A percentile compares a stretch with the other conserved stretches of the same genome.
Conservation (phyloP, 495 filamentous ascomycete species). For the Hypoxylon perforatum region DNA sequence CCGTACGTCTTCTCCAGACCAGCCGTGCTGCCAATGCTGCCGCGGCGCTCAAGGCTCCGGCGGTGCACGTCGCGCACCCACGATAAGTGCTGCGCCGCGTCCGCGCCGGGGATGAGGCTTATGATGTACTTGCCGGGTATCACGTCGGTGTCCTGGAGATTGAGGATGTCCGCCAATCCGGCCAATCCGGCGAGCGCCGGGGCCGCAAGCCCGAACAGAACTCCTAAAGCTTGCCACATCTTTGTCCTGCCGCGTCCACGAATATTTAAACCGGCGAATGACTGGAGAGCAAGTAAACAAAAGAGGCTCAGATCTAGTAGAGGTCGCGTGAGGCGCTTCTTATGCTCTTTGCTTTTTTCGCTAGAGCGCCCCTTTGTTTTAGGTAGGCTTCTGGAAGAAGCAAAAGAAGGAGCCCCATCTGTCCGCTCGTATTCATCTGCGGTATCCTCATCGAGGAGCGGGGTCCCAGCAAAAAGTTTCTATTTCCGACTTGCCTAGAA, state of each 20-base stretch:
- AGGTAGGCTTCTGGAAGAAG: constrained; percentile 3
- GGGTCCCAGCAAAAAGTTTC: neutral
- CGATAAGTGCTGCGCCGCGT: constrained; percentile 25
- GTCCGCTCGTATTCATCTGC: constrained; percentile 34
- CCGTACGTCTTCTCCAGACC: constrained; percentile 50
- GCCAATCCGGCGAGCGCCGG: constrained; percentile 15
- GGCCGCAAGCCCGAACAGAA: constrained; percentile 14
- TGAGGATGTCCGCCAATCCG: constrained; percentile 10
- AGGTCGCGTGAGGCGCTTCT: neutral
- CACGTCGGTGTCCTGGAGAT: constrained; percentile 35
- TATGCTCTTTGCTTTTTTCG: neutral
- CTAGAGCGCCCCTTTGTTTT: constrained; percentile 15
- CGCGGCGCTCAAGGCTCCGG: constrained; percentile 17
- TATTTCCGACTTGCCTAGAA: constrained; percentile 19
- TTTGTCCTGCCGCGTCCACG: constrained; percentile 14
- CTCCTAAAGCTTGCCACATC: constrained; percentile 17
- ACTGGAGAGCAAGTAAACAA: neutral
- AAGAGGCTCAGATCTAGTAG: neutral
- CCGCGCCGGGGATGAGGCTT: constrained; percentile 56
- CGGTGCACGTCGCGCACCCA: constrained; percentile 35
- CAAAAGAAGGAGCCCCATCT: neutral
- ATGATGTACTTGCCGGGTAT: constrained; percentile 65
- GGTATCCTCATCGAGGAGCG: constrained; percentile 3
- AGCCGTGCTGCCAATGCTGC: constrained; percentile 24
- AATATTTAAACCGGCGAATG: too few species aligned